Evolutionary conservation across 768 basidiomycete genomes (phyloP), one percentile per base, ranked within the genome.

Genomic region (Rubroboletus satanas): DNA sequence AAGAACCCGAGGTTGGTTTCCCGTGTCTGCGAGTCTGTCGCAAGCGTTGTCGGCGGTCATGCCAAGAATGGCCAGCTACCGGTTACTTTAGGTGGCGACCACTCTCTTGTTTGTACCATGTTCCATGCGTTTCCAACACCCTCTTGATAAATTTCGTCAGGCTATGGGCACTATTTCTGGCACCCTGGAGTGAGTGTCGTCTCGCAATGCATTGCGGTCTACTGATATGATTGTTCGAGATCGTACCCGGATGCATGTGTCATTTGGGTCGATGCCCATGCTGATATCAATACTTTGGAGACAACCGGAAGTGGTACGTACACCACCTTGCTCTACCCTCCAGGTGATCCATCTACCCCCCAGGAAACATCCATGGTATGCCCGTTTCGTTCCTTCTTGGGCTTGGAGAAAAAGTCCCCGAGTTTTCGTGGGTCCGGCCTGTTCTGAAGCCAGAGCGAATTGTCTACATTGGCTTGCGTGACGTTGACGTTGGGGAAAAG

Each of bases 311-410:
- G 88, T 62, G 88, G 88, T 82, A 67, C 52, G 74, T 64, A 35
- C 43, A 8, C 35, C 52, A 37, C 39, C 51, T 36, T 28, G 18
- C 32, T 11, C 18, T 41, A 37, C 11, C 29, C 37, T 51, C 28
- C 58, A 56, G 8, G 11, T 2, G 5, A 18, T 41, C 28, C 32
- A 66, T 37, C 29, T 8, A 9, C 15, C 36, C 17, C 8, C 35
- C 66, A 81, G 96, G 96, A 31, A 98, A 98, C 73, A 87, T 99
- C 44, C 97, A 99, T 73, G 97, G 97, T 57, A 98, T 97, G 88
- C 97, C 97, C 21, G 82, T 98, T 42, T 92, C 97, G 6, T 98
- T 98, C 82, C 83, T 99, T 47, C 52, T 85, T 74, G 84, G 78
- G 69, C 59, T 77, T 33, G 74, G 72, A 37, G 61, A 68, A 33